Evolutionary conservation across 2,329 filamentous ascomycete species (phyloP).

Genomic region (Amphichorda felina): DNA sequence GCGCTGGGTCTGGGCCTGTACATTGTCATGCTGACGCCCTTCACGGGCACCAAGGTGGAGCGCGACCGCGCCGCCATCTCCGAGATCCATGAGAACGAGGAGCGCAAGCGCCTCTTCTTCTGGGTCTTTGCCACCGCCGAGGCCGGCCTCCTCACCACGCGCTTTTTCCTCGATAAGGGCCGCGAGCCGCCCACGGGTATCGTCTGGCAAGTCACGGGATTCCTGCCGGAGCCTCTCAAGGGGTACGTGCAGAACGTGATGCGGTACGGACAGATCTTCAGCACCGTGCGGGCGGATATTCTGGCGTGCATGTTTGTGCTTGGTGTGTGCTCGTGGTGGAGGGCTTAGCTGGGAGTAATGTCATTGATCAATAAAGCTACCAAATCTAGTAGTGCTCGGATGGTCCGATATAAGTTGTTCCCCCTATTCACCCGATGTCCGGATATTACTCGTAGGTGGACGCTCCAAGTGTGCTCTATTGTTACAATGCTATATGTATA

Average conservation of each 20-base stretch:
- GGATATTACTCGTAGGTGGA: no score
- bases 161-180: constrained; percentile 58
- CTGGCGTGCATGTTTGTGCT: constrained; percentile 67
- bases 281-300: constrained; percentile 61
- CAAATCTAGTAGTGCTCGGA: no score
- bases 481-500: neutral
- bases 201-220: constrained; percentile 48
- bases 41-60: constrained; percentile 52
- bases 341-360: constrained; percentile 8
- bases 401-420: no score
- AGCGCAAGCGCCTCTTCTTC: constrained; percentile 42
- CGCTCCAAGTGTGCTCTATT: neutral
- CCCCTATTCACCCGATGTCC: no score
- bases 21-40: constrained; percentile 55
- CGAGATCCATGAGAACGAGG: constrained; percentile 16
- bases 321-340: constrained; percentile 40
- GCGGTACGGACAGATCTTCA: constrained; percentile 59
- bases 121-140: constrained; percentile 74
- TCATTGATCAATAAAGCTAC: neutral
- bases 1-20: constrained; percentile 60
- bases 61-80: constrained; percentile 31
- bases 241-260: constrained; percentile 49
- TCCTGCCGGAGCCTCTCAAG: constrained; percentile 53
- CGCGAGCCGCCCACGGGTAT: constrained; percentile 46
- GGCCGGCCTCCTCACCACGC: constrained; percentile 56